Conservation (phyloP, 1,284 basidiomycete species). For the Naganishia liquefaciens region DNA sequence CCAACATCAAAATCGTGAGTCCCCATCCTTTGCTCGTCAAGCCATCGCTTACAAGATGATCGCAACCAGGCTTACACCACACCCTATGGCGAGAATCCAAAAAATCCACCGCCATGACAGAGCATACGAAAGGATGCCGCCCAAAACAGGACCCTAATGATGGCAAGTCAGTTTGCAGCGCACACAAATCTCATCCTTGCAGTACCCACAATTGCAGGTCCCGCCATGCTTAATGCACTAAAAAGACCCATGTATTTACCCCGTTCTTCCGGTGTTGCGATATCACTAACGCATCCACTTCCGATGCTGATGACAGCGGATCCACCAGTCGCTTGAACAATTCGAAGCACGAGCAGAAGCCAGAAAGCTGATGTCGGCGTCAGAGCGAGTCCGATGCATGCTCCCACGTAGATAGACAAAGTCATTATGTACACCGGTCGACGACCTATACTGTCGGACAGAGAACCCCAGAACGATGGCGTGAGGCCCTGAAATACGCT, state of each 20-base stretch:
- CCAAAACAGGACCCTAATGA: conserved; percentile 44
- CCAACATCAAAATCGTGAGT: neutral
- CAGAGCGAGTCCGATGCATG: conserved; percentile 50
- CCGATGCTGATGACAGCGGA: conserved; percentile 51
- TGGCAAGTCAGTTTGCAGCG: neutral
- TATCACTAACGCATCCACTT: conserved; percentile 48
- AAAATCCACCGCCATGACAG: conserved; percentile 50
- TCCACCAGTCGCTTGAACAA: conserved; percentile 50
- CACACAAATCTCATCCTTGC: neutral
- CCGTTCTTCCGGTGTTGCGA: conserved; percentile 50
- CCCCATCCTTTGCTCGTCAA: neutral
- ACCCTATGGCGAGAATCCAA: conserved; percentile 48
- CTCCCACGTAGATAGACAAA: conserved; percentile 48
- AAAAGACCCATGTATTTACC: conserved; percentile 50
- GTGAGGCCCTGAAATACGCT: conserved; percentile 52
- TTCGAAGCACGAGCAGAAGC: conserved; percentile 49
- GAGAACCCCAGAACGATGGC: conserved; percentile 49
- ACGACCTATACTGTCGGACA: conserved; percentile 46
- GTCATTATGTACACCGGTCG: conserved; percentile 49
- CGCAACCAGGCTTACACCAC: conserved; percentile 39
- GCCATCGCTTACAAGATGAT: conserved; percentile 41
- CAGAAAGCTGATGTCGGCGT: conserved; percentile 48
- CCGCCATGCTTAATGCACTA: conserved; percentile 40
- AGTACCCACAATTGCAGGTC: conserved; percentile 38
- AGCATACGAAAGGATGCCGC: conserved; percentile 45